Evolutionary conservation across 2,329 filamentous ascomycete species (phyloP), one percentile per base, ranked within the genome.

Genomic region (Fusarium udum): DNA sequence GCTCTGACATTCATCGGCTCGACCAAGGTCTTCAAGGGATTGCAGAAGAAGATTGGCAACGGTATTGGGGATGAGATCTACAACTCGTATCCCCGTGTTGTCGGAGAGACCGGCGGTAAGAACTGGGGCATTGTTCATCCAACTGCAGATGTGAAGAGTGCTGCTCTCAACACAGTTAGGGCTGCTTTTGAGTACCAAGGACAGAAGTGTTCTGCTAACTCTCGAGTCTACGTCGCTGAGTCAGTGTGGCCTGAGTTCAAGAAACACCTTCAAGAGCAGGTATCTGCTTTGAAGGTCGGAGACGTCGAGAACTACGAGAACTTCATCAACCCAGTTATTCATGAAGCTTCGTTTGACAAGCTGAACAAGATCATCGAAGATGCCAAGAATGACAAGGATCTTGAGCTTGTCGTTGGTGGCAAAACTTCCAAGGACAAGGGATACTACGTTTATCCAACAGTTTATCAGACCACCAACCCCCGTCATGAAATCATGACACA

Each of bases 21-120:
- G 0, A 80, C 83, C 1, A 79, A 79, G 39, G 82, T 84, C 8
- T 84, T 84, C 67, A 77, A 79, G 24, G 69, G 63, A 1, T 24
- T 84, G 1, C 80, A 79, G 60, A 78, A 62, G 45, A 79, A 78
- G 59, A 79, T 80, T 22, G 83, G 80, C 18, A 79, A 70, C 5
- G 75, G 74, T 7, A 78, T 79, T 24, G 79, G 73, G 6, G 83
- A 83, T 60, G 75, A 78, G 24, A 57, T 71, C 15, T 75, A 75
- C 40, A 78, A 82, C 46, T 75, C 72, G 0, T 83, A 79, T 76
- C 86, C 86, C 2, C 80, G 85, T 4, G 79, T 87, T 36, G 83
- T 87, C 5, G 86, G 85, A 61, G 86, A 88, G 80, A 88, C 86
- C 1, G 83, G 84, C 2, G 86, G 86, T 57, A 88, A 88, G 83